Conservation (phyloP, 768 basidiomycete species). For the Pleurotus giganteus region DNA sequence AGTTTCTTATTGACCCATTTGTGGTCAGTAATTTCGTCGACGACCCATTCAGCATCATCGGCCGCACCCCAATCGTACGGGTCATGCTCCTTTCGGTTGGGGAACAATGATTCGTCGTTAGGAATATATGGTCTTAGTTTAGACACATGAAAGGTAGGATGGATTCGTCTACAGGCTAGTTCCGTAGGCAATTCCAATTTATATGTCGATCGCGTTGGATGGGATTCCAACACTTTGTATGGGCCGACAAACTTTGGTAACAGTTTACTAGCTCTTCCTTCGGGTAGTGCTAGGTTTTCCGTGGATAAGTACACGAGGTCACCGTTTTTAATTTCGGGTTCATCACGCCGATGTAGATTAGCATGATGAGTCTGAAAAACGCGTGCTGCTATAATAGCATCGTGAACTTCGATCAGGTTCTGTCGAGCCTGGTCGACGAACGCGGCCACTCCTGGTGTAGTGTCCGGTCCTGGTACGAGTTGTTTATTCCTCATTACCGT, state of each 20-base stretch:
- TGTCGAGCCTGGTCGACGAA: constrained; percentile 23
- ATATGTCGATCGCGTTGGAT: constrained; percentile 23
- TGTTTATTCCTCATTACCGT: constrained; percentile 18
- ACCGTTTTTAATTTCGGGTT: constrained; percentile 17
- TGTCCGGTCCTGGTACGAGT: neutral
- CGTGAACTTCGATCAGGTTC: constrained; percentile 23
- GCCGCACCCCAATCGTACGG: constrained; percentile 34
- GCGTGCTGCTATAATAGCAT: constrained; percentile 32
- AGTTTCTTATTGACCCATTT: constrained; percentile 15
- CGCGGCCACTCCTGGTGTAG: constrained; percentile 18
- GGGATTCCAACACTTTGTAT: constrained; percentile 22
- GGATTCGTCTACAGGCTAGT: constrained; percentile 22
- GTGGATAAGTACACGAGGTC: constrained; percentile 34
- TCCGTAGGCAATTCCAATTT: constrained; percentile 24
- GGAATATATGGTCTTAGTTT: constrained; percentile 25
- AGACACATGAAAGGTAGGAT: constrained; percentile 32
- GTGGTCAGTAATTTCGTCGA: constrained; percentile 32
- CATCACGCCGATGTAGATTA: constrained; percentile 19
- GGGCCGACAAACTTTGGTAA: constrained; percentile 38
- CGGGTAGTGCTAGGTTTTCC: constrained; percentile 31
- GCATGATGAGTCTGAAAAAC: constrained; percentile 28
- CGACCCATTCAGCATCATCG: constrained; percentile 32
- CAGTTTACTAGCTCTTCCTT: constrained; percentile 30
- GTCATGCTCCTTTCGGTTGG: constrained; percentile 19
- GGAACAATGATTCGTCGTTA: constrained; percentile 34